Percentiles rank a stretch among this genome's conserved stretches.
Evolutionary conservation across 768 basidiomycete genomes (phyloP).

Genomic region (Lactarius hatsudake): DNA sequence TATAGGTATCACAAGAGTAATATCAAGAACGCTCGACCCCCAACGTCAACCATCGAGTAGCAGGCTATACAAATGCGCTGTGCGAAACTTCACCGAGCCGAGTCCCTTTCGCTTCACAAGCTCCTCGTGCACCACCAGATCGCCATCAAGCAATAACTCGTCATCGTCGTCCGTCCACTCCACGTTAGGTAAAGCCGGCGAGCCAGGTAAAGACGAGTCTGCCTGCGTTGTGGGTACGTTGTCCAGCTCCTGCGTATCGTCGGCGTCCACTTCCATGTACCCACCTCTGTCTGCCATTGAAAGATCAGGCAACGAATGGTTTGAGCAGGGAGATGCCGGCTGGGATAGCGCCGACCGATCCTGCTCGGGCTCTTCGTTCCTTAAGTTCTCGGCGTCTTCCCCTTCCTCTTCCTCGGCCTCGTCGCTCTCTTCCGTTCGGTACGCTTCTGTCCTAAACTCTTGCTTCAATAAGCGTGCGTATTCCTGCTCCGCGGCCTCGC

Average conservation of each 20-base stretch:
- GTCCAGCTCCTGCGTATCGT: neutral
- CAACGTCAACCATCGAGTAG: slow-evolving; percentile 10
- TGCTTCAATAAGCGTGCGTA: slow-evolving; percentile 16
- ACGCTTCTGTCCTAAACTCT: neutral
- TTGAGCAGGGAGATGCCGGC: neutral
- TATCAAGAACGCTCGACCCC: neutral
- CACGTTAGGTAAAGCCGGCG: neutral
- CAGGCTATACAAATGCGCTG: slow-evolving; percentile 16
- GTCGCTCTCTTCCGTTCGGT: slow-evolving; percentile 20
- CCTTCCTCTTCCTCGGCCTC: slow-evolving; percentile 11
- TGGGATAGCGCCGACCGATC: neutral
- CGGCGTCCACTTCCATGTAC: neutral
- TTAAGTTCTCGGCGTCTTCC: slow-evolving; percentile 12
- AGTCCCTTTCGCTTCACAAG: slow-evolving; percentile 19
- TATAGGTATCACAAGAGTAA: neutral
- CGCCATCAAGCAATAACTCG: slow-evolving; percentile 19
- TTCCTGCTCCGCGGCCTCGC: slow-evolving; percentile 36
- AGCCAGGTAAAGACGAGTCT: neutral
- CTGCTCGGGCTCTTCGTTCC: slow-evolving; percentile 2
- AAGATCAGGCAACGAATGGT: neutral
- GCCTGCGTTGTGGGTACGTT: neutral
- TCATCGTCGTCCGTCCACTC: slow-evolving; percentile 22
- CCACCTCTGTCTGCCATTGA: neutral
- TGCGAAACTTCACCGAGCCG: slow-evolving; percentile 20
- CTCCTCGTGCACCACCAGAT: slow-evolving; percentile 10